A percentile compares a stretch with the other conserved stretches of the same genome.
Evolutionary conservation across 2,329 filamentous ascomycete species (phyloP).

Genomic region (Atkinsonella hypoxylon): DNA sequence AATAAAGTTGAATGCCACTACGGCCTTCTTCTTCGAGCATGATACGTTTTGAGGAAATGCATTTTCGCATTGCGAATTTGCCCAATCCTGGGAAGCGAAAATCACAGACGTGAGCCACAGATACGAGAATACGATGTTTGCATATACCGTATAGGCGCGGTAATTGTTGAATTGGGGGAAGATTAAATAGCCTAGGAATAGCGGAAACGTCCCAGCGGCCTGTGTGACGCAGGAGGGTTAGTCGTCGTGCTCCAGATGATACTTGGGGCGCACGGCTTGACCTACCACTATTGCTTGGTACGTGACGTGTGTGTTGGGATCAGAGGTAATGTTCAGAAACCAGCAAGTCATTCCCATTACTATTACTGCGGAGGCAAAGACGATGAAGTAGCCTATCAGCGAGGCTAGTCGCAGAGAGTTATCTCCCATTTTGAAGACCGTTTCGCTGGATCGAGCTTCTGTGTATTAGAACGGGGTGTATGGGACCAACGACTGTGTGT

Average conservation of each 20-base stretch:
- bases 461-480: neutral
- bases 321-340: slow-evolving; percentile 10
- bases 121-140: slow-evolving; percentile 13
- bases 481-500: neutral
- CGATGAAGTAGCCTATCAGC: slow-evolving; percentile 11
- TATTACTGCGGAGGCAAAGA: slow-evolving; percentile 12
- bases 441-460: neutral
- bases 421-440: neutral
- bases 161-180: slow-evolving; percentile 11
- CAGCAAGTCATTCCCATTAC: slow-evolving; percentile 12
- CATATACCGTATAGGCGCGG: slow-evolving; percentile 9
- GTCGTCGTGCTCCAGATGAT: neutral
- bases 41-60: neutral
- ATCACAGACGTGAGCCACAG: slow-evolving; percentile 16
- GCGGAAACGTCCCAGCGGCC: slow-evolving; percentile 11
- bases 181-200: slow-evolving; percentile 10
- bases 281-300: slow-evolving; percentile 13
- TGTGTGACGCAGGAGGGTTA: neutral
- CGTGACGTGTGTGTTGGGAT: slow-evolving; percentile 10
- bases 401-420: neutral
- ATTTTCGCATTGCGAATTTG: slow-evolving; percentile 6
- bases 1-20: slow-evolving; percentile 14
- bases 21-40: slow-evolving; percentile 12
- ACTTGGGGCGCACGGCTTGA: neutral
- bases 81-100: slow-evolving; percentile 14